phyloP scores from a whole-genome alignment of 805 yeast species.

The Metschnikowia lachancei region DNA sequence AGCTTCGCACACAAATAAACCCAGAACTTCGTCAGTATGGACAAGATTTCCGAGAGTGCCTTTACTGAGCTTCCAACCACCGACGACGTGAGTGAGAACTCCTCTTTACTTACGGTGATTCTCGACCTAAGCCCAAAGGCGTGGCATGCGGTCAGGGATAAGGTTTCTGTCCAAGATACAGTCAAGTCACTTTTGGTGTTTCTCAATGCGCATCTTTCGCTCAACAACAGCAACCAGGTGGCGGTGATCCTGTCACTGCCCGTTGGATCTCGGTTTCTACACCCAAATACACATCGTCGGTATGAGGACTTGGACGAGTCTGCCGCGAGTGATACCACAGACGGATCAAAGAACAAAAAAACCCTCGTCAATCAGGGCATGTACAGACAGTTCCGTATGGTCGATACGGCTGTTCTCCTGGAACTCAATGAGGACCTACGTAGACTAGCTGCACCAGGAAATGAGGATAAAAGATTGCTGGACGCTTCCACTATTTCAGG shows the following conservation, averaged over 20 bases:
- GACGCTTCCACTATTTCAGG: conserved; percentile 52
- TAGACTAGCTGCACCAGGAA: conserved; percentile 16
- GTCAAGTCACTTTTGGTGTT: conserved; percentile 68
- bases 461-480: conserved; percentile 13
- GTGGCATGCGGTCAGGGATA: conserved; percentile 52
- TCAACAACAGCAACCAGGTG: conserved; percentile 80
- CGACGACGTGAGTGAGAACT: conserved; percentile 43
- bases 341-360: neutral
- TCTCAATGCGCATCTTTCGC: conserved; percentile 82
- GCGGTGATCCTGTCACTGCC: conserved; percentile 77
- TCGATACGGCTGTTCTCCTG: conserved; percentile 69
- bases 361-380: conserved; percentile 51
- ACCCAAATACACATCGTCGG: conserved; percentile 47
- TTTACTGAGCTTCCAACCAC: conserved; percentile 37
- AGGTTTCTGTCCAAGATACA: conserved; percentile 54
- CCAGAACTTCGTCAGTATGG: conserved; percentile 43
- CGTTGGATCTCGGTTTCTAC: conserved; percentile 63
- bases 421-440: conserved; percentile 47
- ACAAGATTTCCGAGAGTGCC: conserved; percentile 62
- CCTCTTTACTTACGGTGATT: conserved; percentile 75
- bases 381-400: conserved; percentile 79
- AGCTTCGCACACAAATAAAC: too few species aligned
- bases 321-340: conserved; percentile 12
- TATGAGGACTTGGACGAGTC: conserved; percentile 14
- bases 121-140: conserved; percentile 74